Evolutionary conservation across 1,284 basidiomycete species (phyloP).

Genomic region (Volvariella surrecta): DNA sequence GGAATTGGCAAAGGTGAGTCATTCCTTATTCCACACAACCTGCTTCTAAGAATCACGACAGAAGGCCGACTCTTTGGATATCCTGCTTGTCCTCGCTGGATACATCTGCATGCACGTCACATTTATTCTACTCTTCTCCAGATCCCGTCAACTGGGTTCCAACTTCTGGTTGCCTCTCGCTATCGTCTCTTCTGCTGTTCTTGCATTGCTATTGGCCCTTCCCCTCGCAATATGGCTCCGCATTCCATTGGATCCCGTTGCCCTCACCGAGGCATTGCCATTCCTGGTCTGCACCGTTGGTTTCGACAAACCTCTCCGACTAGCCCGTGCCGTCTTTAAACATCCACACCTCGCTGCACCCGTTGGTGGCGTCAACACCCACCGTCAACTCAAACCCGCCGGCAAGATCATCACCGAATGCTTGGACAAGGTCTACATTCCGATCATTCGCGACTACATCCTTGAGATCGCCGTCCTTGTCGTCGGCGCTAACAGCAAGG

Average conservation of each 20-base stretch:
- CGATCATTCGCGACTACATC: conserved; percentile 88
- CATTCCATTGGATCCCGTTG: conserved; percentile 89
- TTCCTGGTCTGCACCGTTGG: conserved; percentile 98
- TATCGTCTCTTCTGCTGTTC: conserved; percentile 78
- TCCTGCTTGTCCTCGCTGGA: conserved; percentile 90
- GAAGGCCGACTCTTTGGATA: conserved; percentile 95
- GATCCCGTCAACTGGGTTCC: conserved; percentile 81
- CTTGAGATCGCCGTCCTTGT: conserved; percentile 88
- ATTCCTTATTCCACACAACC: conserved; percentile 1
- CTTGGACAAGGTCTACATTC: conserved; percentile 70
- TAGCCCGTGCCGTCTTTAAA: conserved; percentile 86
- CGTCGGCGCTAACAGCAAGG: conserved; percentile 81
- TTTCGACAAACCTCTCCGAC: conserved; percentile 93
- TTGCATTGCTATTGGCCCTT: conserved; percentile 84
- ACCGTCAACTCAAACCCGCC: conserved; percentile 54
- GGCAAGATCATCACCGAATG: conserved; percentile 82
- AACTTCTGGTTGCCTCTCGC: conserved; percentile 87
- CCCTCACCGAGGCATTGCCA: conserved; percentile 90
- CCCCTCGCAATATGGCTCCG: conserved; percentile 77
- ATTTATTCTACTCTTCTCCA: conserved; percentile 85
- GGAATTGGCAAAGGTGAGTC: conserved; percentile 71
- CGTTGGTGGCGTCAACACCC: conserved; percentile 22
- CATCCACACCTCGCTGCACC: conserved; percentile 69
- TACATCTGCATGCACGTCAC: conserved; percentile 96
- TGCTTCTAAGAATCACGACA: conserved; percentile 19